Conservation (phyloP, 208 protist genomes). For the Trypanosoma avium region DNA sequence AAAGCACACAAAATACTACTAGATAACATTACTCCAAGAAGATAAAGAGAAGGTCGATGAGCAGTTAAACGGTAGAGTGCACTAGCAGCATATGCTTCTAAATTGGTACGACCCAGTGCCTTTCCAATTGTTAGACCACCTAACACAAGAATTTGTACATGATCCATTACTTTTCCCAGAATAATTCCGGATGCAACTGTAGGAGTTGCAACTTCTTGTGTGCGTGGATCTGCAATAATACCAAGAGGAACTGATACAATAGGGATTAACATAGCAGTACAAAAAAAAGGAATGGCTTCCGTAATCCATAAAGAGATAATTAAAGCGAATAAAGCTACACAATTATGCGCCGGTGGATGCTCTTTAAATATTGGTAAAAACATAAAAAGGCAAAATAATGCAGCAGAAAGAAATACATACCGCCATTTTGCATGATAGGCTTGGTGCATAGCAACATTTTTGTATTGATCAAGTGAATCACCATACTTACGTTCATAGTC, state of each 20-base stretch:
- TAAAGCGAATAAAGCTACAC: constrained; percentile 82
- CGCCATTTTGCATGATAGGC: constrained; percentile 77
- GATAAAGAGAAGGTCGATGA: constrained; percentile 76
- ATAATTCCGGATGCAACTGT: constrained; percentile 80
- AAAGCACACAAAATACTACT: constrained; percentile 85
- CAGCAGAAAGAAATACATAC: constrained; percentile 71
- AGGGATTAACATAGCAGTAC: constrained; percentile 91
- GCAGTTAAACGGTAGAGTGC: constrained; percentile 74
- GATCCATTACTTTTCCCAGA: constrained; percentile 84
- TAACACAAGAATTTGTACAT: constrained; percentile 92
- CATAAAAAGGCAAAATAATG: constrained; percentile 65
- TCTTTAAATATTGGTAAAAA: constrained; percentile 62
- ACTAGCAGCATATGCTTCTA: constrained; percentile 85
- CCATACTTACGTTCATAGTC: constrained; percentile 90
- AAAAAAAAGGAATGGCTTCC: constrained; percentile 92
- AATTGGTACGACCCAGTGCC: constrained; percentile 78
- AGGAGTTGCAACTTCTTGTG: constrained; percentile 41
- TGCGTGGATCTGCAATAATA: constrained; percentile 72
- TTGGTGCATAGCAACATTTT: constrained; percentile 65
- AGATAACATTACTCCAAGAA: constrained; percentile 88
- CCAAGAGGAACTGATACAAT: constrained; percentile 81
- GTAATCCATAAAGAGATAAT: constrained; percentile 91
- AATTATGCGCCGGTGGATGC: constrained; percentile 84
- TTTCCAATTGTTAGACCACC: constrained; percentile 91
- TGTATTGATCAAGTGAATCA: constrained; percentile 80